Percentiles rank a stretch among this genome's conserved stretches.
Evolutionary conservation across 257 asterid species (phyloP).

Genomic region (Solanum habrochaites): DNA sequence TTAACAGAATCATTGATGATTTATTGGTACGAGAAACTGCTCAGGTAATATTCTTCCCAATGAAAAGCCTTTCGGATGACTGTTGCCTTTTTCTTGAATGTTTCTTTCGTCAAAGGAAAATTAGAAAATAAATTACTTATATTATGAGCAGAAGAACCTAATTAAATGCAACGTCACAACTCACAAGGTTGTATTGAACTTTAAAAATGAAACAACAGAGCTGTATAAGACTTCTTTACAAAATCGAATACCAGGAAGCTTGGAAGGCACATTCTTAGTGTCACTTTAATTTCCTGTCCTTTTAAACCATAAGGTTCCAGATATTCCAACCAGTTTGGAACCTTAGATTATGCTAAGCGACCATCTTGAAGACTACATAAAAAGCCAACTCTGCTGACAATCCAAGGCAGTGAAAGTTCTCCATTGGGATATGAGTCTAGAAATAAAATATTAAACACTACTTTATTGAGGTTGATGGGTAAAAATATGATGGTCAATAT

Average conservation of each 20-base stretch:
- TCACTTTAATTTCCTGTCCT: background rate
- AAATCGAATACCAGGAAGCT: background rate
- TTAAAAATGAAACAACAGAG: background rate
- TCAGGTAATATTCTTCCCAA: constrained; percentile 36
- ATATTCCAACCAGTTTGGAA: background rate
- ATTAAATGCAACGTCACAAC: background rate
- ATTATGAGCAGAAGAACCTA: background rate
- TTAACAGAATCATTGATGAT: constrained; percentile 51
- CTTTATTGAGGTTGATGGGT: background rate
- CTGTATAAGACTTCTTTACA: background rate
- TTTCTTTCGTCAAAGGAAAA: background rate
- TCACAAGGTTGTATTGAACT: background rate
- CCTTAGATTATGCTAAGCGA: background rate
- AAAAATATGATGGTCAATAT: background rate
- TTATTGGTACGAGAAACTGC: constrained; percentile 70
- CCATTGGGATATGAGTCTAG: background rate
- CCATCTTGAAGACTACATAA: background rate
- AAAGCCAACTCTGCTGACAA: background rate
- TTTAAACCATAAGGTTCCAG: background rate
- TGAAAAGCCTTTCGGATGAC: background rate
- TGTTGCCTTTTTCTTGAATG: background rate
- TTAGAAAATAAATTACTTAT: background rate
- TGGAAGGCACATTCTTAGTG: background rate
- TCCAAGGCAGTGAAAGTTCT: background rate
- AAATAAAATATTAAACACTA: background rate